A percentile compares a stretch with the other conserved stretches of the same genome.
Evolutionary conservation across 2,329 filamentous ascomycete genomes (phyloP).

Genomic region (Nigrospora osmanthi): DNA sequence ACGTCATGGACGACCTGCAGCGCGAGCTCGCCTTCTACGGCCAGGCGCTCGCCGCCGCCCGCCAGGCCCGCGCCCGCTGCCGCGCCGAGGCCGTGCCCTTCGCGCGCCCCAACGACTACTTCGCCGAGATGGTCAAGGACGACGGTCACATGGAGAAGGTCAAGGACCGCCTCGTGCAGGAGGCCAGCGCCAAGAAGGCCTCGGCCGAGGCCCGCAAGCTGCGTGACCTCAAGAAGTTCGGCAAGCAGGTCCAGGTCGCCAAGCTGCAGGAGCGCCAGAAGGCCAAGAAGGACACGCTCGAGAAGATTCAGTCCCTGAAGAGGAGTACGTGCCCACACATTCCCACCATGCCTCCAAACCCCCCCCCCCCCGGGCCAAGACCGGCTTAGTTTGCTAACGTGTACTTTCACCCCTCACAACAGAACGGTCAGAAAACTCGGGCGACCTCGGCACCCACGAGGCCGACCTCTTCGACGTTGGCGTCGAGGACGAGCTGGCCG

Average conservation of each 20-base stretch:
- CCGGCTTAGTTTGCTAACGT: not conserved
- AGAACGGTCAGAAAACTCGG: conserved; percentile 75
- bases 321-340: conserved; percentile 70
- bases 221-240: conserved; percentile 96
- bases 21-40: conserved; percentile 91
- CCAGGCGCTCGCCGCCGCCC: conserved; percentile 75
- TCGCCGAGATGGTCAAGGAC: conserved; percentile 98
- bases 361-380: not conserved
- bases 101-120: conserved; percentile 86
- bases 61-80: conserved; percentile 63
- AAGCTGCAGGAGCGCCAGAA: conserved; percentile 92
- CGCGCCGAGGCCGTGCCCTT: conserved; percentile 80
- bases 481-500: conserved; percentile 59
- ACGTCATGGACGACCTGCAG: conserved; percentile 84
- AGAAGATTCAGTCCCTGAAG: conserved; percentile 93
- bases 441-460: conserved; percentile 61
- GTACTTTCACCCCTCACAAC: conserved; percentile 6
- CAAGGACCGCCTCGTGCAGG: conserved; percentile 86
- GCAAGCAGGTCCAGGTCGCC: conserved; percentile 94
- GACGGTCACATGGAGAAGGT: conserved; percentile 98
- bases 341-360: too few relatives aligned
- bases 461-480: conserved; percentile 87
- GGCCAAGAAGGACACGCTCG: conserved; percentile 84
- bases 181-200: conserved; percentile 87
- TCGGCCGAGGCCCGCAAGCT: conserved; percentile 84